Conservation (phyloP, 2,329 filamentous ascomycete genomes). For the Trichoderma koningii region DNA sequence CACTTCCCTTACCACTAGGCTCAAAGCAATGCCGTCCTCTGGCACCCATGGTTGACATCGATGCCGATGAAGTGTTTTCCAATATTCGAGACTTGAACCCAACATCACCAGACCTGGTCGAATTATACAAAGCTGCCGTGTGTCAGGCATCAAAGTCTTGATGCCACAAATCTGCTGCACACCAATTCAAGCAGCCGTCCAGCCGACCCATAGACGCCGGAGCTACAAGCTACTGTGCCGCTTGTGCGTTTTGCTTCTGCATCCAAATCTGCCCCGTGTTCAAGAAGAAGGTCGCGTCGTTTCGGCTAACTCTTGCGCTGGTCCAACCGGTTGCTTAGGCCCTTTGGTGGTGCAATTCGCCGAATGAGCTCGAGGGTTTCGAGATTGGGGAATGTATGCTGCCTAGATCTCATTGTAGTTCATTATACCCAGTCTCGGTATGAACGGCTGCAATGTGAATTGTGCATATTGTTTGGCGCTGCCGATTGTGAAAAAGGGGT, state of each 20-base stretch:
- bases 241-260: not conserved
- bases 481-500: too few species aligned
- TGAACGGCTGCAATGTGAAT: not conserved
- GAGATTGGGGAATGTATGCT: too few species aligned
- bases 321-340: too few species aligned
- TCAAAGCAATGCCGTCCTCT: not conserved
- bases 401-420: too few species aligned
- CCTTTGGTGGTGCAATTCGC: too few species aligned
- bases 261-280: not conserved
- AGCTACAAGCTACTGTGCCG: not conserved
- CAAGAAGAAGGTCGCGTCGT: too few species aligned
- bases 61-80: not conserved
- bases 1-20: not conserved
- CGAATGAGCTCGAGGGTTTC: too few species aligned
- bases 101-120: too few species aligned
- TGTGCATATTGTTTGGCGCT: too few species aligned
- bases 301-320: too few species aligned
- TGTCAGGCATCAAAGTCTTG: not conserved
- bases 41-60: not conserved
- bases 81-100: too few species aligned
- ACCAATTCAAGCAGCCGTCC: not conserved
- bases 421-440: too few species aligned
- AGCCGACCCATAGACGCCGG: rapidly evolving
- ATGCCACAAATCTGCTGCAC: not conserved
- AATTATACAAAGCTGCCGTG: not conserved